These are phyloP conservation scores for Spiromastix sp. DNA, from an alignment of 2,329 filamentous ascomycete species.

Conservation along the genomic window DNA sequence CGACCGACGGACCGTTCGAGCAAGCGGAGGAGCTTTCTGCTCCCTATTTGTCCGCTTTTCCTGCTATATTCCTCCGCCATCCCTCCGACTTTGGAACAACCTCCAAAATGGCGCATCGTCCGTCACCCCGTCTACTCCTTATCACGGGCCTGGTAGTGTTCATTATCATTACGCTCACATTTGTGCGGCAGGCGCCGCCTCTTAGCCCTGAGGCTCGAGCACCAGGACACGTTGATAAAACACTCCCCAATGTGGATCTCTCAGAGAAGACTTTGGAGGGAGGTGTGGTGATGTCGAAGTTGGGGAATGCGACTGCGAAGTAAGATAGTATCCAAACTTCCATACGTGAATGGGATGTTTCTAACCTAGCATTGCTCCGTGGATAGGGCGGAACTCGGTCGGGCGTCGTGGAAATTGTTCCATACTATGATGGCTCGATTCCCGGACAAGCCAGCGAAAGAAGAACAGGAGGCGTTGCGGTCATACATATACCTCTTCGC, in stretches of 20 bases:
- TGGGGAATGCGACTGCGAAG: conserved; percentile 41
- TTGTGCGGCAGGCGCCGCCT: conserved; percentile 27
- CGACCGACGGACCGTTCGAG: no score
- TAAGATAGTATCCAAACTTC: conserved; percentile 14
- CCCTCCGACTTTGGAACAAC: no score
- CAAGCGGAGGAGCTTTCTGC: no score
- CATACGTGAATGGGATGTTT: conserved; percentile 2
- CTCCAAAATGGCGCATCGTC: conserved; percentile 26
- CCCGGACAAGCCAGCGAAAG: conserved; percentile 50
- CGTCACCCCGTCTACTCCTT: conserved; percentile 27
- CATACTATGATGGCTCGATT: conserved; percentile 58
- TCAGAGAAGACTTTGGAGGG: conserved; percentile 31
- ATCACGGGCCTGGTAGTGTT: conserved; percentile 23
- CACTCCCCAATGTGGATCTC: conserved; percentile 15
- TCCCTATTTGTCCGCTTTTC: no score
- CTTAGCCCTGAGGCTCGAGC: conserved; percentile 29
- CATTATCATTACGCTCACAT: conserved; percentile 28
- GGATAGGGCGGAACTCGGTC: conserved; percentile 51
- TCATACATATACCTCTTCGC: conserved; percentile 55
- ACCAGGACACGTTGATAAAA: conserved; percentile 29
- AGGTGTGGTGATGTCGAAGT: conserved; percentile 34
- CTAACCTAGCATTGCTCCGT: not conserved
- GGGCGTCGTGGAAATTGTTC: conserved; percentile 56
- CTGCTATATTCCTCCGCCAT: no score
- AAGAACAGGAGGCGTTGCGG: conserved; percentile 49